Percentiles rank a stretch among this genome's conserved stretches.
These are phyloP conservation scores for Fusarium dlaminii DNA, from an alignment of 2,329 filamentous ascomycete species.

Conservation along the genomic window DNA sequence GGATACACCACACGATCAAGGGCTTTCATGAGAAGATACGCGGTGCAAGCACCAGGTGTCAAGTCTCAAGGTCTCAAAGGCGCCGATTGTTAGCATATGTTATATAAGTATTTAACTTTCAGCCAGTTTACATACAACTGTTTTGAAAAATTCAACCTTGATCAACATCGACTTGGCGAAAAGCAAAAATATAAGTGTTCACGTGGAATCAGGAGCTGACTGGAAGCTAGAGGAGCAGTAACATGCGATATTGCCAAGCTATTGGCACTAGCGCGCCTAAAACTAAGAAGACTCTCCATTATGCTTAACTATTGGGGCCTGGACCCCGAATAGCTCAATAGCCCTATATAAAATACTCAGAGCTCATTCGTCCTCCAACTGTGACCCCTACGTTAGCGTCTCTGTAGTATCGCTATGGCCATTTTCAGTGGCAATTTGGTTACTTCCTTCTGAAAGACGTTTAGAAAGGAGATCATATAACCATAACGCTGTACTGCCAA, in stretches of 20 bases:
- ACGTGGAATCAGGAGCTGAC: not conserved
- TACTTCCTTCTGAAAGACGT: not conserved
- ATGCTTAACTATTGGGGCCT: not conserved
- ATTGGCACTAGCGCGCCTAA: not conserved
- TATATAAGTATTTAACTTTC: not conserved
- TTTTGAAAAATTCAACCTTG: not conserved
- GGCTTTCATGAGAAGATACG: not conserved
- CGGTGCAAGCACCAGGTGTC: not conserved
- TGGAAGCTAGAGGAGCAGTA: not conserved
- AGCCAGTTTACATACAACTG: not conserved
- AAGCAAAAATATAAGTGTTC: not conserved
- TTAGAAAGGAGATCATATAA: not conserved
- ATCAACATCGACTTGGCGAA: not conserved
- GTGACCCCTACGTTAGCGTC: not conserved
- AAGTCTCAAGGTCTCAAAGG: not conserved
- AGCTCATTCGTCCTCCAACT: not conserved
- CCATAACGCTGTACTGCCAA: not conserved
- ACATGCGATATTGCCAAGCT: not conserved
- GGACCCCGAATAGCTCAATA: not conserved
- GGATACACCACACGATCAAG: rapidly evolving
- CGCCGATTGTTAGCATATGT: not conserved
- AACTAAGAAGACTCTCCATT: not conserved
- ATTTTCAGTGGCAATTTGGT: not conserved
- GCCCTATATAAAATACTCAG: not conserved
- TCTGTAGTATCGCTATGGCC: not conserved